Evolutionary conservation across 768 basidiomycete species (phyloP).

Genomic region (Rhodosporidiobolus sp.): DNA sequence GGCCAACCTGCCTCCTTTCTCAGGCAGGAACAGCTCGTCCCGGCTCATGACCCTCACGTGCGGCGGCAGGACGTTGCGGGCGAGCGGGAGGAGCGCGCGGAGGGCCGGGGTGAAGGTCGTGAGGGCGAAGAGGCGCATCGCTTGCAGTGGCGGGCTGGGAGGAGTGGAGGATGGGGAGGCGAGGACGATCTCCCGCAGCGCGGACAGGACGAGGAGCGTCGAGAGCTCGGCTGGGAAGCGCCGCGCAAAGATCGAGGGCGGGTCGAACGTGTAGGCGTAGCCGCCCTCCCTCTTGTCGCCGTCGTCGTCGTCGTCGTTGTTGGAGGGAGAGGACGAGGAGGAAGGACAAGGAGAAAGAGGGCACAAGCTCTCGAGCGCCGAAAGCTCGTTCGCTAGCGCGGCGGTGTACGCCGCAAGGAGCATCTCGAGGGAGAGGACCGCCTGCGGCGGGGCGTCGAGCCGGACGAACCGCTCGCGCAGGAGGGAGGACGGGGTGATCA

Average conservation of each 20-base stretch:
- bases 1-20: neutral
- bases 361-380: constrained; percentile 17
- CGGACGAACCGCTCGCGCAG: neutral
- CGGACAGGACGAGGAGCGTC: constrained; percentile 24
- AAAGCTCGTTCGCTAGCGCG: constrained; percentile 36
- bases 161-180: neutral
- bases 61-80: neutral
- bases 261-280: constrained; percentile 41
- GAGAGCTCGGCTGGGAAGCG: constrained; percentile 19
- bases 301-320: no score
- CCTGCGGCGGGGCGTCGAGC: neutral
- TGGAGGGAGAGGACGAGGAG: neutral
- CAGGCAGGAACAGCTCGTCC: neutral
- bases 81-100: neutral
- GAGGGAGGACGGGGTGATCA: neutral
- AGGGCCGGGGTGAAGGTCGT: constrained; percentile 25
- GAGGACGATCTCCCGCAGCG: constrained; percentile 3
- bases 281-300: constrained; percentile 8
- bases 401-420: constrained; percentile 16
- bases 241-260: constrained; percentile 40
- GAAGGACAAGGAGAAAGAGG: no score
- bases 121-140: constrained; percentile 39
- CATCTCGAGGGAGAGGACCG: constrained; percentile 34
- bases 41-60: constrained; percentile 4
- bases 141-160: neutral